Base-by-base conservation (phyloP, 495 filamentous ascomycete genomes). In the Neurospora pannonica region DNA sequence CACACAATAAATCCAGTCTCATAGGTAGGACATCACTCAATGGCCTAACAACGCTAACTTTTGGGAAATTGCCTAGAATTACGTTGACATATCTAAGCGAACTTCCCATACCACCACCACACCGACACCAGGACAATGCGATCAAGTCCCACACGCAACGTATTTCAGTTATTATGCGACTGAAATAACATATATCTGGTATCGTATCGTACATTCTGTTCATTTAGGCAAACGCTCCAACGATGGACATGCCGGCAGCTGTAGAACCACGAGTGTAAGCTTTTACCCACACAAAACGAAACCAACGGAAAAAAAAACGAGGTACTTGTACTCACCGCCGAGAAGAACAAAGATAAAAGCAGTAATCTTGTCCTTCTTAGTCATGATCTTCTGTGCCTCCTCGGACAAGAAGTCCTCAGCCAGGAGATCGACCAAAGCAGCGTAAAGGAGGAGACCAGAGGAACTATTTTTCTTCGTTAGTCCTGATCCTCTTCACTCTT, bases 361-460 rank as follows among this genome's bases (percentile, higher is more conserved):
- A 21, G 77, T 19, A 19, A 76, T 82, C 79, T 81, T 83, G 71
- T 83, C 78, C 77, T 83, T 86, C 71, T 83, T 83, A 8, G 85
- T 88, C 82, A 87, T 42, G 0, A 75, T 77, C 5, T 38, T 62
- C 69, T 77, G 75, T 0, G 85, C 83, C 73, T 90, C 88, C 73
- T 90, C 89, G 8, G 85, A 88, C 19, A 91, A 80, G 75, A 91
- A 91, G 77, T 91, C 89, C 76, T 90, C 88, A 4, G 88, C 88
- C 72, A 91, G 82, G 43, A 92, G 75, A 74, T 92, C 90, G 15
- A 92, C 89, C 39, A 90, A 80, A 11, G 88, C 85, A 5, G 89
- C 89, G 71, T 89, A 92, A 70, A 91, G 84, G 28, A 91, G 76
- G 31, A 92, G 84, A 72, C 90, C 90, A 1, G 87, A 85, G 0